A percentile compares a stretch with the other conserved stretches of the same genome.
phyloP scores from a whole-genome alignment of 768 basidiomycete genomes.

The Exidia glandulosa region DNA sequence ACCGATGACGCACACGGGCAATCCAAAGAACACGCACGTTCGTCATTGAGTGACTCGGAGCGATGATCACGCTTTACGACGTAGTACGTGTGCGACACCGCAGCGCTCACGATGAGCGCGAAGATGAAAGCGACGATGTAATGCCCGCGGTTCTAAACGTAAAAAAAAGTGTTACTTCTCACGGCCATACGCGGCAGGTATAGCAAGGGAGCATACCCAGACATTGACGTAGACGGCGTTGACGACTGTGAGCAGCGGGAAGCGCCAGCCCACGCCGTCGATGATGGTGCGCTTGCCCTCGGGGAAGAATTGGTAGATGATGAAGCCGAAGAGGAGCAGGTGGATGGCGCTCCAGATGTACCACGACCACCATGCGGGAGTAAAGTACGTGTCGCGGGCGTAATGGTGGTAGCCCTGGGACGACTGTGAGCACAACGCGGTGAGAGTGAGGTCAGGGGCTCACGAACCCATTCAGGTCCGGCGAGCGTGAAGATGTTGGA shows the following conservation, averaged over 20 bases:
- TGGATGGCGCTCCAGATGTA: conserved; percentile 28
- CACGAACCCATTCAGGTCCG: conserved; percentile 30
- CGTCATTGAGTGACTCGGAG: conserved; percentile 20
- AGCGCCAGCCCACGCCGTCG: conserved; percentile 30
- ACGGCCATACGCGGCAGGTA: conserved; percentile 2
- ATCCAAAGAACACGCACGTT: too few relatives aligned
- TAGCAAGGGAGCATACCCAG: conserved; percentile 33
- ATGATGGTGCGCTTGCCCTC: conserved; percentile 23
- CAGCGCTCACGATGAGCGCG: conserved; percentile 24
- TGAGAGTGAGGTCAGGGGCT: not conserved
- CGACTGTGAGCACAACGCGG: not conserved
- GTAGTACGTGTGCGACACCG: conserved; percentile 30
- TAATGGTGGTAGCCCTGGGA: conserved; percentile 3
- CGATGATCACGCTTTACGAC: conserved; percentile 26
- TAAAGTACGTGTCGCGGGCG: conserved; percentile 29
- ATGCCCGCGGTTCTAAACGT: conserved; percentile 5
- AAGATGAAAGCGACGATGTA: conserved; percentile 33
- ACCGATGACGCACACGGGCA: too few relatives aligned
- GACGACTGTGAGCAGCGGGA: conserved; percentile 29
- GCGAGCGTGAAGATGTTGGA: conserved; percentile 25
- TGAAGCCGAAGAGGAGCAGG: conserved; percentile 30
- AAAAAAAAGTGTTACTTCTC: not conserved
- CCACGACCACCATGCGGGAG: conserved; percentile 27
- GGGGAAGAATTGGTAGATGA: conserved; percentile 18
- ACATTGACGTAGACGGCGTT: conserved; percentile 31